Conservation (phyloP, 306 rosid genomes). For the Cucumis cinereus region DNA sequence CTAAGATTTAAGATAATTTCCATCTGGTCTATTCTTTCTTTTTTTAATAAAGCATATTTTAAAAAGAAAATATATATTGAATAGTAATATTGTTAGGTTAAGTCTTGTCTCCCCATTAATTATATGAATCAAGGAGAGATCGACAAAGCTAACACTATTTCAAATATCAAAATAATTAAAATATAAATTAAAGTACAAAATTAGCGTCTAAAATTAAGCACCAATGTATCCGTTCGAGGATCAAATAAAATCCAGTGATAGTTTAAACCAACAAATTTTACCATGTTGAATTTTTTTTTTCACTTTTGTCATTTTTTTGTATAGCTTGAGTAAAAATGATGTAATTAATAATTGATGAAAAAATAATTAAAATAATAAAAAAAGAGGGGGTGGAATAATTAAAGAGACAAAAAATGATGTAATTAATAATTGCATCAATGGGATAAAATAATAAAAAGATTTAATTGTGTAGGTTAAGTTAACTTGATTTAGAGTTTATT, state of each 20-base stretch:
- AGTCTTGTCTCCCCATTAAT: not conserved
- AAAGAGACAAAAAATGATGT: not conserved
- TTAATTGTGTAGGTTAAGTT: not conserved
- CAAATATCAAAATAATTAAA: not conserved
- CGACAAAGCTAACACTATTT: not conserved
- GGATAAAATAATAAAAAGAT: not conserved
- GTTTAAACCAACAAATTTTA: too few species aligned
- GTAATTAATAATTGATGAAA: too few species aligned
- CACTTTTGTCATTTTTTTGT: not conserved
- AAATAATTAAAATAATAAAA: not conserved
- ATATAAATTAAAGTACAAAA: not conserved
- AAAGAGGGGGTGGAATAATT: not conserved
- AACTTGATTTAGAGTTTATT: not conserved
- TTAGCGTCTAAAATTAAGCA: not conserved
- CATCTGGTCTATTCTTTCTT: not conserved
- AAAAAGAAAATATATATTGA: not conserved
- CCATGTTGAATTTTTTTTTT: not conserved
- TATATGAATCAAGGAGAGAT: not conserved
- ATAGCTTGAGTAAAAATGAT: too few species aligned
- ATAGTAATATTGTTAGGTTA: not conserved
- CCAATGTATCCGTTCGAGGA: too few species aligned
- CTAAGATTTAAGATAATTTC: not conserved
- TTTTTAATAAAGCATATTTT: not conserved
- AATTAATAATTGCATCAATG: slow-evolving; percentile 2
- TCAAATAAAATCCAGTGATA: too few species aligned